These are phyloP conservation scores for Monilinia vaccinii-corymbosi DNA, from an alignment of 2,329 filamentous ascomycete genomes.

Conservation along the genomic window DNA sequence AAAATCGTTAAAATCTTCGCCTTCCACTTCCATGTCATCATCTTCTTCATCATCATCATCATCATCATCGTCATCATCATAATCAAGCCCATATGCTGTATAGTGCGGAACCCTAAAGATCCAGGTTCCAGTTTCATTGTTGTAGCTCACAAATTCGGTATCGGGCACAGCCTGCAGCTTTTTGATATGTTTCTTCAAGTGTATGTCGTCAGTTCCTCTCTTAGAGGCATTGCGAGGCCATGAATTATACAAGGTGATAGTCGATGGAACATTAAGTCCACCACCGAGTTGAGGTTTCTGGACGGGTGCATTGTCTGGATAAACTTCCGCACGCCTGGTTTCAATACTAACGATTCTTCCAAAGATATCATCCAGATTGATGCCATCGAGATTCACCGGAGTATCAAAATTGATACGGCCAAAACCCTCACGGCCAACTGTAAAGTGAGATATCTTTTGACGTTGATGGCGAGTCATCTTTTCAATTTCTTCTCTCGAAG, in stretches of 20 bases:
- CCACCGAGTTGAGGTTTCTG: slow-evolving; percentile 79
- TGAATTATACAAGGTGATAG: slow-evolving; percentile 82
- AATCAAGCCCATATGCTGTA: slow-evolving; percentile 86
- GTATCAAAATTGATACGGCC: slow-evolving; percentile 76
- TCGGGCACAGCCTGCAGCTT: slow-evolving; percentile 70
- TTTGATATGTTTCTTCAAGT: slow-evolving; percentile 72
- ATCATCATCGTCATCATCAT: too few relatives aligned
- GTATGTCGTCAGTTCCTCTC: slow-evolving; percentile 52
- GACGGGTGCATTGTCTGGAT: slow-evolving; percentile 47
- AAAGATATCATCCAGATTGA: slow-evolving; percentile 73
- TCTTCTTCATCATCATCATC: slow-evolving; percentile 62
- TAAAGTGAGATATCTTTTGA: slow-evolving; percentile 63
- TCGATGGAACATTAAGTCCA: slow-evolving; percentile 84
- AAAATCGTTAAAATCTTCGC: slow-evolving; percentile 36
- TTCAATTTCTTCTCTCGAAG: slow-evolving; percentile 63
- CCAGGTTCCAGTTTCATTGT: slow-evolving; percentile 76
- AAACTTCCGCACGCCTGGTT: slow-evolving; percentile 78
- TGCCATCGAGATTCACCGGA: slow-evolving; percentile 70
- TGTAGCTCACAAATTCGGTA: slow-evolving; percentile 76
- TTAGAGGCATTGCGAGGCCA: slow-evolving; percentile 70
- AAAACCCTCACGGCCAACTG: slow-evolving; percentile 72
- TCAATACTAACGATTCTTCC: slow-evolving; percentile 68
- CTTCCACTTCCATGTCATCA: slow-evolving; percentile 54
- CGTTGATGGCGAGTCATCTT: slow-evolving; percentile 74
- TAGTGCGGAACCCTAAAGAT: slow-evolving; percentile 91